These are phyloP conservation scores for Elaeis guineensis DNA, from an alignment of 176 grass and related monocot genomes.

Conservation along the genomic window DNA sequence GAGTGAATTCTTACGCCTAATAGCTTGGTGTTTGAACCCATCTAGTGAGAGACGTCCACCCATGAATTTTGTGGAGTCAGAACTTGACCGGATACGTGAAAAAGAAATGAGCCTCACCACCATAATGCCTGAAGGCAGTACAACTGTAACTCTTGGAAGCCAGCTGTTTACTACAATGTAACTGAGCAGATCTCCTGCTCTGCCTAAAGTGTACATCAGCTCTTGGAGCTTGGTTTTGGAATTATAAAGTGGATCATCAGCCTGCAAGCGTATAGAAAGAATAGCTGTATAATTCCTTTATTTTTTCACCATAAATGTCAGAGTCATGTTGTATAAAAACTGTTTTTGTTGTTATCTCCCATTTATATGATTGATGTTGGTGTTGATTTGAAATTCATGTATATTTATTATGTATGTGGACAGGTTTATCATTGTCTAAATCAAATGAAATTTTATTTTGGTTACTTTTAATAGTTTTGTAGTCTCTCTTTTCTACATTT, in stretches of 20 bases:
- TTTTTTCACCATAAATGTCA: slow-evolving; percentile 8
- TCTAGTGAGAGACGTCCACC: slow-evolving; percentile 40
- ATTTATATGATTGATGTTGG: slow-evolving; percentile 1
- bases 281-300: slow-evolving; percentile 26
- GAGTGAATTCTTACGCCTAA: slow-evolving; percentile 58
- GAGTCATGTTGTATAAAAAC: slow-evolving; percentile 22
- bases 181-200: slow-evolving; percentile 9
- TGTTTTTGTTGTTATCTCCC: slow-evolving; percentile 9
- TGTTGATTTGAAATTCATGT: neutral
- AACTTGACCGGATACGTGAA: slow-evolving; percentile 65
- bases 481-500: no score
- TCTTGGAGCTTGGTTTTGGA: slow-evolving; percentile 17
- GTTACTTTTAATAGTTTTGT: no score
- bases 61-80: slow-evolving; percentile 68
- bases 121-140: slow-evolving; percentile 37
- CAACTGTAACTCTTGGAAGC: slow-evolving; percentile 91
- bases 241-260: slow-evolving; percentile 5
- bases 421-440: no score
- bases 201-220: slow-evolving; percentile 21
- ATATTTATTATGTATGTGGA: no score
- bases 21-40: slow-evolving; percentile 62
- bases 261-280: slow-evolving; percentile 66
- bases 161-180: slow-evolving; percentile 74
- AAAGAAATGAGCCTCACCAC: slow-evolving; percentile 76
- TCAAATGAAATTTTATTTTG: no score